These are phyloP conservation scores for Erodium texanum DNA, from an alignment of 441 rosid genomes.

Conservation along the genomic window DNA sequence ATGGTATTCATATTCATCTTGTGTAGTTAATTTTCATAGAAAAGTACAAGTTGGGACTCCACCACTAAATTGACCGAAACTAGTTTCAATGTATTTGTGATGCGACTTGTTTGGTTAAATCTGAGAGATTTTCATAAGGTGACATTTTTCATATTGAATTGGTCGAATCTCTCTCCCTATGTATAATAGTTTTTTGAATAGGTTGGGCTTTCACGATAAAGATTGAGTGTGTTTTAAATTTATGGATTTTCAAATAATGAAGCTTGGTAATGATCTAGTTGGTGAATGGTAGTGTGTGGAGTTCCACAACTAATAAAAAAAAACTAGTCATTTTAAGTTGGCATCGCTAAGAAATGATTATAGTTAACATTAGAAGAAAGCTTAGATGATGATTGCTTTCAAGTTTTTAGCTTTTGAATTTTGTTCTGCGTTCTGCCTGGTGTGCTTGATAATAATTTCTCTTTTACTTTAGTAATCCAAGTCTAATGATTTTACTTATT, in stretches of 20 bases:
- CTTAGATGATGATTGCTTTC: neutral
- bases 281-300: too few species aligned
- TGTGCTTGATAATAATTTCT: neutral
- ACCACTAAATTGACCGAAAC: neutral
- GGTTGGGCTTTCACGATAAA: neutral
- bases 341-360: neutral
- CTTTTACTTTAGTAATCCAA: neutral
- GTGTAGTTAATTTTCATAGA: neutral
- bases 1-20: neutral
- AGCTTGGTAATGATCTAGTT: neutral
- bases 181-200: neutral
- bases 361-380: neutral
- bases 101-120: neutral
- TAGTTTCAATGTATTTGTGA: neutral
- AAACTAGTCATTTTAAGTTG: neutral
- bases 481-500: neutral
- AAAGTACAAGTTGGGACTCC: neutral
- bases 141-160: neutral
- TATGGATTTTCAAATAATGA: neutral
- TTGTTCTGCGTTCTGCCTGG: neutral
- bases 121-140: neutral
- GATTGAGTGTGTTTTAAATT: too few species aligned
- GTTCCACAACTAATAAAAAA: too few species aligned
- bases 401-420: neutral
- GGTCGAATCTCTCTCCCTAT: neutral